Base-by-base conservation (phyloP, 768 basidiomycete genomes). In the Lanmaoa pseudosensibilis region DNA sequence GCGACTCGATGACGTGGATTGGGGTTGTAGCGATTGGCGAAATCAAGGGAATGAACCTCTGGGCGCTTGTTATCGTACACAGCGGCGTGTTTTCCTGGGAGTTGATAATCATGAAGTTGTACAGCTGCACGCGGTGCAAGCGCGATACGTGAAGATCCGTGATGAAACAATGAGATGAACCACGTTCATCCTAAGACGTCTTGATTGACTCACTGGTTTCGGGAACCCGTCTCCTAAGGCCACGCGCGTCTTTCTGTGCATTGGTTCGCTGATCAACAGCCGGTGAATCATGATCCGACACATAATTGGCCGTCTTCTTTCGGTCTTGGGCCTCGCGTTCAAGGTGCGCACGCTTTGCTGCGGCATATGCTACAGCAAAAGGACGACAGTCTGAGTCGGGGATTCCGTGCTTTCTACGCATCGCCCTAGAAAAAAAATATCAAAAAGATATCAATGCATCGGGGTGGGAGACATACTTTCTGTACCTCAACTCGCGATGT, bases 291-390 rank as follows among this genome's bases (percentile, higher is more conserved):
- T 67, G 60, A 52, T 63, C 62, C 50, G 68, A 65, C 50, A 60
- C 55, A 54, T 59, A 63, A 66, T 63, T 65, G 63, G 56, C 54
- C 32, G 52, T 55, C 57, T 68, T 69, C 73, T 74, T 66, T 67
- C 72, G 61, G 69, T 75, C 70, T 47, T 75, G 74, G 50, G 77
- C 78, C 62, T 80, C 75, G 52, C 71, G 73, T 64, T 87, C 82
- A 64, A 83, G 78, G 58, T 82, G 80, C 45, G 80, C 75, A 52
- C 78, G 78, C 58, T 79, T 73, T 38, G 84, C 86, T 55, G 87
- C 88, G 61, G 89, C 82, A 72, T 89, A 90, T n/a, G 91, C 92
- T 60, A 92, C 88, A 69, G 88, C 88, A 78, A 93, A 93, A 13
- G 91, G 89, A 33, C 91, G 80, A 60, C 84, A 79, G 76, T 93